Evolutionary conservation across 352 stramenopile species (phyloP), one percentile per base, ranked within the genome.

Genomic region (Phytopythium aichiense): DNA sequence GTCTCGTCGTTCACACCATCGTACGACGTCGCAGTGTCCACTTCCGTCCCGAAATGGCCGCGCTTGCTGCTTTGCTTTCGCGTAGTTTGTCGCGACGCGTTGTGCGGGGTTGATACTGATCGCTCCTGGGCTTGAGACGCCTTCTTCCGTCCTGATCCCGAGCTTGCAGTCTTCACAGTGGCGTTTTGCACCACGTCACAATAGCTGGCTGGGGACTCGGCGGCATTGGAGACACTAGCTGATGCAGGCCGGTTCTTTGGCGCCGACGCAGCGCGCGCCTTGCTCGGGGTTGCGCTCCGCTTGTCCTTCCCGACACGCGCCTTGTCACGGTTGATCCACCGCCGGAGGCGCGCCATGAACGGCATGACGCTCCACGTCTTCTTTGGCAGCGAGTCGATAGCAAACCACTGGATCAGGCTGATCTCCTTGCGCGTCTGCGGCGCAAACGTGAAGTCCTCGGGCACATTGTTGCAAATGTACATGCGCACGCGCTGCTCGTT

Each of bases 351-450:
- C 50, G 79, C 73, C 74, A 98, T 90, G 64, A 98, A 98, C 11
- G 95, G 95, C 65, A 98, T 76, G 45, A 98, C 92, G 37, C 88
- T 96, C 81, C 92, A 98, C 48, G 87, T 97, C 65, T 97, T 96
- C 76, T 95, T 95, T 8, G 94, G 93, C n/a, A 98, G 63, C 16
- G 82, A 63, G 65, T 96, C 83, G 49, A 98, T 89, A 30, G 81
- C 63, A 67, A 97, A 95, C 88, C 89, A 98, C 71, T 94, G 66
- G 40, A 98, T 95, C 9, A 92, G 69, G 54, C 88, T 95, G 64
- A 98, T 97, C 81, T 98, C 95, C 72, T 98, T 98, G 25, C 94
- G 81, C 8, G 92, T 97, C 60, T 98, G 91, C 42, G 95, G 93
- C 52, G 85, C 86, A 68, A 98, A 98, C 23, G 83, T 74, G 69